phyloP scores from a whole-genome alignment of 352 stramenopile genomes.

The Phytopythium ostracodes region DNA sequence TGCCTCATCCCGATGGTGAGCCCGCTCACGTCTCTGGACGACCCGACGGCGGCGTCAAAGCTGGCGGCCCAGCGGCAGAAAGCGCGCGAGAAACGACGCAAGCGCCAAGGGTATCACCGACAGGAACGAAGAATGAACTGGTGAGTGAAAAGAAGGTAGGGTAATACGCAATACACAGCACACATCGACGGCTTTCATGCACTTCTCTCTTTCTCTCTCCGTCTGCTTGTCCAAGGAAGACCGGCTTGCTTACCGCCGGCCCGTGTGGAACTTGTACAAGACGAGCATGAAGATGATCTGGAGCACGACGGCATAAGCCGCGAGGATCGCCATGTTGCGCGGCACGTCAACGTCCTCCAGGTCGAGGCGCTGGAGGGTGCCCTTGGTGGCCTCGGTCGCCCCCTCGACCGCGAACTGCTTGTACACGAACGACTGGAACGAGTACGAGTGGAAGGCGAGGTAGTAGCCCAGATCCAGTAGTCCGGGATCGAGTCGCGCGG shows the following conservation, averaged over 20 bases:
- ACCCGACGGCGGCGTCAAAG: constrained; percentile 54
- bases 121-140: neutral
- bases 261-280: constrained; percentile 58
- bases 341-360: constrained; percentile 45
- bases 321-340: constrained; percentile 38
- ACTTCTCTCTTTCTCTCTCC: no score
- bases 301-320: constrained; percentile 23
- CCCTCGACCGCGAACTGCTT: constrained; percentile 53
- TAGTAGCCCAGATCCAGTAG: constrained; percentile 87
- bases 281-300: constrained; percentile 41
- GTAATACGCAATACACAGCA: no score
- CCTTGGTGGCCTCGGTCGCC: constrained; percentile 11
- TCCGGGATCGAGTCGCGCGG: constrained; percentile 49
- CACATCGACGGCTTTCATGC: no score
- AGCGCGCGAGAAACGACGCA: constrained; percentile 21
- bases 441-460: constrained; percentile 85
- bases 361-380: constrained; percentile 20
- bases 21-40: constrained; percentile 54
- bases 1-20: constrained; percentile 73
- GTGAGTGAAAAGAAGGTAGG: neutral
- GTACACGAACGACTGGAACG: constrained; percentile 82
- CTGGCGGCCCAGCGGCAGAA: constrained; percentile 37
- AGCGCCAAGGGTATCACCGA: constrained; percentile 2
- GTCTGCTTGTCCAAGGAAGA: no score
- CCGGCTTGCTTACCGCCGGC: constrained; percentile 20